Conservation (phyloP, 805 yeast genomes). For the Candida tibetensis region DNA sequence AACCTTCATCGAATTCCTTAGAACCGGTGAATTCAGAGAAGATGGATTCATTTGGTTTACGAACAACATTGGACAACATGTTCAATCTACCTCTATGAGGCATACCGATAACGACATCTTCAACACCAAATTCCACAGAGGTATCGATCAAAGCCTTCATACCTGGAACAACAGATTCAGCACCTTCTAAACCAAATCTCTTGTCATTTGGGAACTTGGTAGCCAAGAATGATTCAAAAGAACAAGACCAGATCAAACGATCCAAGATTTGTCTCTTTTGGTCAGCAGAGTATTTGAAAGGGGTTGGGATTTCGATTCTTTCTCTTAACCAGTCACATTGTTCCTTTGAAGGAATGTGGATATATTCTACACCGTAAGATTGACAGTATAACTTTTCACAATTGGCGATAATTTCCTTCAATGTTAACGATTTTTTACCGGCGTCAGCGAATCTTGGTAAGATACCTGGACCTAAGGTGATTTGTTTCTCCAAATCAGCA, state of each 20-base stretch:
- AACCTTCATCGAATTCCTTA: slow-evolving; percentile 87
- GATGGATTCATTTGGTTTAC: slow-evolving; percentile 97
- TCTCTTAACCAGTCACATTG: slow-evolving; percentile 99
- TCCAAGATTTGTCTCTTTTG: slow-evolving; percentile 95
- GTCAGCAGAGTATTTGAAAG: slow-evolving; percentile 78
- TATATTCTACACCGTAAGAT: slow-evolving; percentile 89
- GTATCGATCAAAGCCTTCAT: slow-evolving; percentile 93
- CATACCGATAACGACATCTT: slow-evolving; percentile 97
- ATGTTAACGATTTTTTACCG: slow-evolving; percentile 62
- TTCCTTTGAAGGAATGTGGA: slow-evolving; percentile 92
- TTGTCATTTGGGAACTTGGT: slow-evolving; percentile 97
- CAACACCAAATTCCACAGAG: slow-evolving; percentile 88
- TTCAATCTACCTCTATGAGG: slow-evolving; percentile 99
- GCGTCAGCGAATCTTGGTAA: slow-evolving; percentile 81
- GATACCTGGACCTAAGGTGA: slow-evolving; percentile 96
- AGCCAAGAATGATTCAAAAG: slow-evolving; percentile 88
- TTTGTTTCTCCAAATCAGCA: slow-evolving; percentile 75
- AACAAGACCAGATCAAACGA: slow-evolving; percentile 93
- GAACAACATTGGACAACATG: slow-evolving; percentile 95
- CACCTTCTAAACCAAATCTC: slow-evolving; percentile 98
- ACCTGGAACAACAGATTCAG: slow-evolving; percentile 95
- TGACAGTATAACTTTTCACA: slow-evolving; percentile 87
- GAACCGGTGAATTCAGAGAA: slow-evolving; percentile 95
- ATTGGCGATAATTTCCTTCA: slow-evolving; percentile 71
- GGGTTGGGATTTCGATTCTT: slow-evolving; percentile 88